Base-by-base conservation (phyloP, 441 rosid genomes). In the Bocquillonia castaneifolia region DNA sequence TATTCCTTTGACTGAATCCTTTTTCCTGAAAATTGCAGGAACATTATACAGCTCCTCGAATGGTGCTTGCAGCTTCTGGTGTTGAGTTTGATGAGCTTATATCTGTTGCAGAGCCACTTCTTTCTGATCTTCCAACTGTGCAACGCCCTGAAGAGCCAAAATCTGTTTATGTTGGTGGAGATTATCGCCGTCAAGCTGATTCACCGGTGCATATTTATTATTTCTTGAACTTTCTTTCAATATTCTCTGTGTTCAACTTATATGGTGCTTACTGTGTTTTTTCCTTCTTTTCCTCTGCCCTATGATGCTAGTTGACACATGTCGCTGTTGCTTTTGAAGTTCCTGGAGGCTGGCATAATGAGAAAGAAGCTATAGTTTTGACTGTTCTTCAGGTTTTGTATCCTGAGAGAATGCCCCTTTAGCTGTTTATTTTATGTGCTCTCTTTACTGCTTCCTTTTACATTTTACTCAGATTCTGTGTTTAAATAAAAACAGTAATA, bases 281-380 rank as follows among this genome's bases (percentile, higher is more conserved):
- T 9, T 8, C 36, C 6, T 52, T 59, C 18, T 5, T 10, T 37
- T 58, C 67, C 47, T 51, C n/a, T n/a, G n/a, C n/a, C n/a, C n/a
- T 63, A 9, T 40, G 34, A 56, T 62, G 48, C 59, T 77, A 88
- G 97, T 61, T 71, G 59, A 92, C 98, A 60, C 97, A 94, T 78
- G 74, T 94, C 74, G 96, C 93, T 65, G 85, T 94, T 74, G 98
- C 96, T 70, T 94, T 92, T 82, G 98, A 84, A 80, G 85, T 90
- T 39, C 90, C 96, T 18, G 91, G 90, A 44, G 99, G 99, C 76
- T 94, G 99, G 99, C 83, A 72, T 64, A 82, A 80, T 23, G 90
- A 87, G 84, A 94, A 86, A 79, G 97, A 87, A 60, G 87, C 96
- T 64, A 75, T 87, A 59, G 74, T 52, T 53, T 75, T 91, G 74